Conservation (phyloP, 495 filamentous ascomycete genomes). For the Penicillium verhagenii region DNA sequence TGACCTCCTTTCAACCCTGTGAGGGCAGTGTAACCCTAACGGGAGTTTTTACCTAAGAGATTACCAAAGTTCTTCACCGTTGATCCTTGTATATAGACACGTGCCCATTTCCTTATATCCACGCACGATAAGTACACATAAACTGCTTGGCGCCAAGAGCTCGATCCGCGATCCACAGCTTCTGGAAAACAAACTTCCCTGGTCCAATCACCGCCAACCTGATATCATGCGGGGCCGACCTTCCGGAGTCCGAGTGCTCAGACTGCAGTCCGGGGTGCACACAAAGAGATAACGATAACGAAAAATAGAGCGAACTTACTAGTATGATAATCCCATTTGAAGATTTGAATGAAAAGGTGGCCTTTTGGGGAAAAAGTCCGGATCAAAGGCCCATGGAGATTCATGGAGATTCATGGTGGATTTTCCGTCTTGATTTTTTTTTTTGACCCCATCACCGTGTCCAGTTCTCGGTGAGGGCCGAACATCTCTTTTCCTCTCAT, state of each 20-base stretch:
- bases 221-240: slow-evolving; percentile 45
- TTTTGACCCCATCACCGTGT: slow-evolving; percentile 14
- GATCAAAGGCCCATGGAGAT: no score
- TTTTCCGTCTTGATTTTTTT: no score
- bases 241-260: slow-evolving; percentile 28
- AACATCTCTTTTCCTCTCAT: neutral
- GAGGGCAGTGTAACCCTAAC: neutral
- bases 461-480: slow-evolving; percentile 26
- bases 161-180: slow-evolving; percentile 43
- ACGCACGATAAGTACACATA: no score
- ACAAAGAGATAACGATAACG: neutral
- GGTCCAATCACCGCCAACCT: slow-evolving; percentile 27
- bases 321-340: no score
- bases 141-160: slow-evolving; percentile 40
- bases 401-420: no score
- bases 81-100: neutral
- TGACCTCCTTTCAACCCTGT: neutral
- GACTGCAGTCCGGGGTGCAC: neutral
- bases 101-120: neutral
- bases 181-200: slow-evolving; percentile 33
- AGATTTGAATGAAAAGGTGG: no score
- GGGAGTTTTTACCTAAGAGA: neutral
- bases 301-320: neutral
- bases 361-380: no score
- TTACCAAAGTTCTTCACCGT: no score